These are phyloP conservation scores for Lipomyces japonicus DNA, from an alignment of 805 yeast species.

Conservation along the genomic window DNA sequence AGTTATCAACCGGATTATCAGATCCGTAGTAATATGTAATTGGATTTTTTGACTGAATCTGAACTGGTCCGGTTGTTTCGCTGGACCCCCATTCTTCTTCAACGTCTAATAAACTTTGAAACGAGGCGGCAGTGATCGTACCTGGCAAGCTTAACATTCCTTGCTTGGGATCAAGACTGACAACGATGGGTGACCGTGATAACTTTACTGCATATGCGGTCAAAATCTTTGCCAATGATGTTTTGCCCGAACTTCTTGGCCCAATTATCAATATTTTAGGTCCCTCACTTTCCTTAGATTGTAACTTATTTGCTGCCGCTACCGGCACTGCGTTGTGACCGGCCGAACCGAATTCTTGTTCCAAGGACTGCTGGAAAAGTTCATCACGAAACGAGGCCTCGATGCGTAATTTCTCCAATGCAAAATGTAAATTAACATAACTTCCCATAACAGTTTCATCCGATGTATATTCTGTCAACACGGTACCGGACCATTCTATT, in stretches of 20 bases:
- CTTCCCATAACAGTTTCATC: slow-evolving; percentile 66
- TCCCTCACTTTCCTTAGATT: slow-evolving; percentile 23
- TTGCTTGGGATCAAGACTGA: slow-evolving; percentile 72
- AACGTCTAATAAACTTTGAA: slow-evolving; percentile 74
- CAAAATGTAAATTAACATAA: slow-evolving; percentile 68
- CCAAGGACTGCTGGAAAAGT: slow-evolving; percentile 22
- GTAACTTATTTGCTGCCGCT: too few relatives aligned
- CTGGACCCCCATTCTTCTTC: slow-evolving; percentile 75
- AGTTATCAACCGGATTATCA: slow-evolving; percentile 55
- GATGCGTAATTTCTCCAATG: slow-evolving; percentile 56
- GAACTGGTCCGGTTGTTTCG: slow-evolving; percentile 66
- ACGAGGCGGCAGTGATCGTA: slow-evolving; percentile 73
- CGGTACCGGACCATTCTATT: slow-evolving; percentile 46
- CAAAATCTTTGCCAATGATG: slow-evolving; percentile 65
- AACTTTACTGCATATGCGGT: slow-evolving; percentile 72
- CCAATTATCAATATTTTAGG: slow-evolving; percentile 76
- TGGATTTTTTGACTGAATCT: slow-evolving; percentile 67
- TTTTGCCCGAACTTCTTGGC: slow-evolving; percentile 68
- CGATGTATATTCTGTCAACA: slow-evolving; percentile 53
- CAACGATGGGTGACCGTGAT: slow-evolving; percentile 63
- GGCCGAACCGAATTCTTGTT: not conserved
- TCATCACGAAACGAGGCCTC: slow-evolving; percentile 23
- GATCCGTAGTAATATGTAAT: slow-evolving; percentile 77
- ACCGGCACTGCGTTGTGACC: not conserved
- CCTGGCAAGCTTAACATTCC: slow-evolving; percentile 75